Conservation (phyloP, 208 protist species). For the Wallacemonas sp. region DNA sequence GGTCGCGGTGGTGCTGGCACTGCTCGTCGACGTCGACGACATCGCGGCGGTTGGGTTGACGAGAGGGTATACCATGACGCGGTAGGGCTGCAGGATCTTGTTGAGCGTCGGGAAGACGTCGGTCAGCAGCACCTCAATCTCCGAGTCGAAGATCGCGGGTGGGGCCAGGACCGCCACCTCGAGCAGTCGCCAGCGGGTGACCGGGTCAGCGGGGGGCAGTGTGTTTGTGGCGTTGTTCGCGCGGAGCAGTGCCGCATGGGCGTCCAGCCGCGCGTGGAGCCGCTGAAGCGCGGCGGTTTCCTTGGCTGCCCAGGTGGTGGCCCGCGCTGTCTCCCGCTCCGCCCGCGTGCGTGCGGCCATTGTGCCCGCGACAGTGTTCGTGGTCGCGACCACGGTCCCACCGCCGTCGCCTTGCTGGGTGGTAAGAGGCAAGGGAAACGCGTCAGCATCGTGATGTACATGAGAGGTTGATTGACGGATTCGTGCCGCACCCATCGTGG, state of each 20-base stretch:
- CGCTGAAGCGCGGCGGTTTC: slow-evolving; percentile 23
- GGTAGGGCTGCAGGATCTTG: slow-evolving; percentile 40
- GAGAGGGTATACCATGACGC: slow-evolving; percentile 46
- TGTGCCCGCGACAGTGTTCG: background rate
- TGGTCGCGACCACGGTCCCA: background rate
- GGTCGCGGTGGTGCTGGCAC: background rate
- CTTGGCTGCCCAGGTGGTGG: slow-evolving; percentile 18
- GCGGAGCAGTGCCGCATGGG: background rate
- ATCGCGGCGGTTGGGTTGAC: slow-evolving; percentile 23
- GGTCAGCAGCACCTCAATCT: slow-evolving; percentile 51
- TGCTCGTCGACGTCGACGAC: background rate
- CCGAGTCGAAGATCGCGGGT: slow-evolving; percentile 77
- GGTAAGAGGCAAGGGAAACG: background rate
- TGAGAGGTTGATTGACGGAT: background rate
- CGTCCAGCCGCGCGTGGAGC: slow-evolving; percentile 3
- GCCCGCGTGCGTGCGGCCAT: background rate
- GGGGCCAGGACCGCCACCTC: slow-evolving; percentile 80
- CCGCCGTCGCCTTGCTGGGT: no score
- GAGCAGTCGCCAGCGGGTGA: slow-evolving; percentile 74
- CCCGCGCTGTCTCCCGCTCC: slow-evolving; percentile 28
- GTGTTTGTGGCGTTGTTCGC: slow-evolving; percentile 14
- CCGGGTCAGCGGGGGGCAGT: slow-evolving; percentile 36
- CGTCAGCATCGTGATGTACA: background rate
- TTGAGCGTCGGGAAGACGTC: slow-evolving; percentile 78
- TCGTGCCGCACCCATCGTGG: background rate